These are phyloP conservation scores for Trichoderma cornu-damae DNA, from an alignment of 2,329 filamentous ascomycete species.

Conservation along the genomic window DNA sequence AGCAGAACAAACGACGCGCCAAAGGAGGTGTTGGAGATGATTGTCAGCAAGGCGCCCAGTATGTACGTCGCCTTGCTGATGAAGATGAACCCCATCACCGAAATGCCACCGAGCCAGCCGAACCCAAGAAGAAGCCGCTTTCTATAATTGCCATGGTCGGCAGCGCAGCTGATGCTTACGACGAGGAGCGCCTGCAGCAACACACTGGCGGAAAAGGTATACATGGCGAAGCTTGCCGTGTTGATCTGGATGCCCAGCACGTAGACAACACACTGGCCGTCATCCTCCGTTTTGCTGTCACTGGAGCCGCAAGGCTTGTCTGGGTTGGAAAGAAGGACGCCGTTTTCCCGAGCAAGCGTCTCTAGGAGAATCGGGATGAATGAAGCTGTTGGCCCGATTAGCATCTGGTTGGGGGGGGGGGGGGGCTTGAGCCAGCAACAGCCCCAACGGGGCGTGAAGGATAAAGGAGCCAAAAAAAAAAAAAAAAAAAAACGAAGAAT, in stretches of 20 bases:
- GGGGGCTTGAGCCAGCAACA: background rate
- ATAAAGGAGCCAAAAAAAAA: background rate
- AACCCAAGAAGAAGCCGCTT: constrained; percentile 86
- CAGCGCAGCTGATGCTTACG: constrained; percentile 92
- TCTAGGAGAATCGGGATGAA: constrained; percentile 96
- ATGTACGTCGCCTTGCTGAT: constrained; percentile 71
- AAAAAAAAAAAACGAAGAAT: too few relatives aligned
- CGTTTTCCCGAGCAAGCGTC: constrained; percentile 86
- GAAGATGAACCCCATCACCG: constrained; percentile 84
- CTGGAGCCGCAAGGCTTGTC: constrained; percentile 67
- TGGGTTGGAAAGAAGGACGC: constrained; percentile 74
- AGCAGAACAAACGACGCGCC: constrained; percentile 92
- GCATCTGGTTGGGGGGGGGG: background rate
- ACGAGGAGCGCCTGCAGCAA: constrained; percentile 84
- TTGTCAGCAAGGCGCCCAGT: constrained; percentile 75
- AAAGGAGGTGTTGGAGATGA: constrained; percentile 89
- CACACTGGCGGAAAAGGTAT: constrained; percentile 92
- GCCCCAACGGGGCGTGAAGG: background rate
- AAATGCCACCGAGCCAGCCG: constrained; percentile 71
- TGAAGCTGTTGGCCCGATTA: constrained; percentile 53
- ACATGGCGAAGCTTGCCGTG: constrained; percentile 96
- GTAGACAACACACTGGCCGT: constrained; percentile 73
- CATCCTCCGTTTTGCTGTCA: constrained; percentile 47
- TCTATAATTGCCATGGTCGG: constrained; percentile 87
- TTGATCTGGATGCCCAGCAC: constrained; percentile 84